Conservation (phyloP, 495 filamentous ascomycete genomes). For the Penicillium mononematosum region DNA sequence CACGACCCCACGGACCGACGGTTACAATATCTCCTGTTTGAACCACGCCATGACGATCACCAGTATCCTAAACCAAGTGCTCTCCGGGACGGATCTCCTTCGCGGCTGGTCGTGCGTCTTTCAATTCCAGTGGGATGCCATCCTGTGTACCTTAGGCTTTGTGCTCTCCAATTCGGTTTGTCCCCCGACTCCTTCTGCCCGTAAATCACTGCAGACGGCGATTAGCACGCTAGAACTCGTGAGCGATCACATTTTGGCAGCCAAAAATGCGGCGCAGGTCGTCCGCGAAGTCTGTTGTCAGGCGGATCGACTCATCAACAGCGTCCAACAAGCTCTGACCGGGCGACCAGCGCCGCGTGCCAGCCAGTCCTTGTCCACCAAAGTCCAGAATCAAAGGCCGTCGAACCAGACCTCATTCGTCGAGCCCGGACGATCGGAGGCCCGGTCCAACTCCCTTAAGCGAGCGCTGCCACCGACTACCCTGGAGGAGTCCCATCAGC, state of each 20-base stretch:
- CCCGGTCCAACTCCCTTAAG: background rate
- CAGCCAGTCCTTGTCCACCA: background rate
- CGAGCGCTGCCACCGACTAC: background rate
- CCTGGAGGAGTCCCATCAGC: background rate
- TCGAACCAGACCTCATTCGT: background rate
- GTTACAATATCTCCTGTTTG: background rate
- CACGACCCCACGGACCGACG: background rate
- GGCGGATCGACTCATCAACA: background rate
- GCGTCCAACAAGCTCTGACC: background rate
- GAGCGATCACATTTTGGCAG: background rate
- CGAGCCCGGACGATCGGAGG: background rate
- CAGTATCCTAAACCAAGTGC: conserved; percentile 48
- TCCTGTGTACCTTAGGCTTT: conserved; percentile 51
- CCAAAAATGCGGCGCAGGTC: background rate
- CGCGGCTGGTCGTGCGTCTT: conserved; percentile 51
- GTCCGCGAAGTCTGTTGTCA: background rate
- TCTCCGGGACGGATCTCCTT: conserved; percentile 44
- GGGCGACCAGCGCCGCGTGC: background rate
- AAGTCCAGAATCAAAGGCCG: background rate
- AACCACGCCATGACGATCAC: conserved; percentile 51
- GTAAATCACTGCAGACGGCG: background rate
- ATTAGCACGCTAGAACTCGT: background rate
- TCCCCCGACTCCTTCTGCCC: background rate
- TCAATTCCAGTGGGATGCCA: conserved; percentile 54
- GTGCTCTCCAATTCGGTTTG: conserved; percentile 7